Evolutionary conservation across 1,284 basidiomycete species (phyloP), one percentile per base, ranked within the genome.

Genomic region (Wallemia ichthyophaga): DNA sequence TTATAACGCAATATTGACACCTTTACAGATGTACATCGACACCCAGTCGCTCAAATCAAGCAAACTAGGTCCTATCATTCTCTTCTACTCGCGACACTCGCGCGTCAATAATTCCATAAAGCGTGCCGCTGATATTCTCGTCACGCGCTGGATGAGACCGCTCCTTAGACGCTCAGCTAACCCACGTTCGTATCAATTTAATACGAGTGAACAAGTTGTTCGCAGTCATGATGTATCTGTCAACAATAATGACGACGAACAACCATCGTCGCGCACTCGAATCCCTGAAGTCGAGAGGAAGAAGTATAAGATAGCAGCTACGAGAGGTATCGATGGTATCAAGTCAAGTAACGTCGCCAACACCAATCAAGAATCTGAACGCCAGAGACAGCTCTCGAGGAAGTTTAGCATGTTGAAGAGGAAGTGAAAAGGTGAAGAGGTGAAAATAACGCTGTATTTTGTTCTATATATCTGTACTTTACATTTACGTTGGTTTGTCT

Each of bases 11-110:
- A 17, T 23, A 24, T 17, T 7, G 19, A 25, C 23, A 27, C 58
- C 25, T n/a, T 24, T 28, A n/a, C 62, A 72, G 72, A 87, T 96
- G 82, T 82, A 84, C 65, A 89, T 96, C 66, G 92, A 96, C 71
- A 82, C 82, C 21, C 73, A 81, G 58, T 85, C 86, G 17, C 80
- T 99, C 64, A 92, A 92, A 69, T 87, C 92, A 69, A 85, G 84
- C 1, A 80, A 81, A 0, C 75, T 99, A 2, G 92, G 92, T n/a
- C 82, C 83, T 61, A 78, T 98, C 63, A 76, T 98, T 21, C 74
- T 95, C 21, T 96, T 98, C 71, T 98, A 98, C 76, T 92, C 86
- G 27, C 86, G 91, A 68, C 69, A 70, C 32, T 85, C 82, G 68
- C 82, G 87, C 58, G 89, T 92, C 56, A 83, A 83, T 7, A 76